A percentile compares a stretch with the other conserved stretches of the same genome.
Evolutionary conservation across 768 basidiomycete species (phyloP).

Genomic region (Mycena rebaudengoi): DNA sequence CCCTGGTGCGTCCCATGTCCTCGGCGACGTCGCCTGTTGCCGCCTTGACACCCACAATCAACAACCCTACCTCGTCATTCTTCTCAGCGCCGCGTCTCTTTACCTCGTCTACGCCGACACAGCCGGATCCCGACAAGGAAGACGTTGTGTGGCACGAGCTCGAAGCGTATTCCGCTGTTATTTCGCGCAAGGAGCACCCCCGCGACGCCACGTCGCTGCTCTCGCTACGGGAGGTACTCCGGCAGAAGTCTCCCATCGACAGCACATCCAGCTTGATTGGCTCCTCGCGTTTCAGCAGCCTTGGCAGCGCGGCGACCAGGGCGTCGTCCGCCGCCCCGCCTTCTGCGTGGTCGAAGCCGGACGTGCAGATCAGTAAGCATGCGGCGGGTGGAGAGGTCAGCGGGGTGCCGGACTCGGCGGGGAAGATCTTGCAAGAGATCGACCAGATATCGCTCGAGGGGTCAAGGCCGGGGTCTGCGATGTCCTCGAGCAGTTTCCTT

Average conservation of each 20-base stretch:
- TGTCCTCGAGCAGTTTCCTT: conserved; percentile 27
- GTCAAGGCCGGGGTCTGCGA: conserved; percentile 38
- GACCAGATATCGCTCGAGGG: conserved; percentile 38
- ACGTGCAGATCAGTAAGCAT: conserved; percentile 60
- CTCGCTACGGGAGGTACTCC: conserved; percentile 68
- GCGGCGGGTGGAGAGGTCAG: conserved; percentile 60
- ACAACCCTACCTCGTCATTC: conserved; percentile 52
- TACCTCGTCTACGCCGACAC: conserved; percentile 43
- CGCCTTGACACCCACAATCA: conserved; percentile 31
- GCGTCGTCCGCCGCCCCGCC: conserved; percentile 39
- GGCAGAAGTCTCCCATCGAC: conserved; percentile 58
- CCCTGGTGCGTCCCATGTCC: conserved; percentile 36
- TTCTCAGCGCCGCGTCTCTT: conserved; percentile 60
- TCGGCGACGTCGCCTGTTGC: conserved; percentile 29
- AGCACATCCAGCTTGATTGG: conserved; percentile 7
- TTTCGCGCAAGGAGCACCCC: conserved; percentile 70
- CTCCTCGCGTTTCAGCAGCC: conserved; percentile 22
- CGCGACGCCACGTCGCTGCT: conserved; percentile 66
- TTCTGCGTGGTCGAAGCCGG: conserved; percentile 64
- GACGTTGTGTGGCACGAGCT: conserved; percentile 66
- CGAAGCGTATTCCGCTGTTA: conserved; percentile 66
- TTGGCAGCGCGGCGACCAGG: conserved; percentile 29
- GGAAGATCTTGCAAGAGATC: conserved; percentile 56
- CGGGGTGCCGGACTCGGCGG: conserved; percentile 46
- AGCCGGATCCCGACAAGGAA: conserved; percentile 69